These are phyloP conservation scores for Aschersonia sp. DNA, from an alignment of 2,329 filamentous ascomycete species.

Conservation along the genomic window DNA sequence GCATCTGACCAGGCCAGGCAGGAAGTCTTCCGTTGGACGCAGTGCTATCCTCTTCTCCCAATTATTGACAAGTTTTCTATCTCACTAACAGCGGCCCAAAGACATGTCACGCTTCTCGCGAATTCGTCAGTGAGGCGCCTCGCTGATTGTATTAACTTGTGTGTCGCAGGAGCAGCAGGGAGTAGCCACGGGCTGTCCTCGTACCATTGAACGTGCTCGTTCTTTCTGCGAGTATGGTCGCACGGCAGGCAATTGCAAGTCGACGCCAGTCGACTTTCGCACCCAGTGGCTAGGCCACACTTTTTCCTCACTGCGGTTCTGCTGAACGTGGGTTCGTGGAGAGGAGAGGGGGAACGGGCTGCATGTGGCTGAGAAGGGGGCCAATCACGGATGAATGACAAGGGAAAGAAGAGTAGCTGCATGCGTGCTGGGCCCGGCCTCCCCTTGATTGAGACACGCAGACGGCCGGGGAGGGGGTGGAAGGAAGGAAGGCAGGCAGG, in stretches of 20 bases:
- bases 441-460: too few species aligned
- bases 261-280: not conserved
- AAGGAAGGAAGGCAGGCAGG: too few species aligned
- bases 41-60: too few species aligned
- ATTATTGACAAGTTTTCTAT: not conserved
- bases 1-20: not conserved
- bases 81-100: not conserved
- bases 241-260: not conserved
- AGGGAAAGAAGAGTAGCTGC: too few species aligned
- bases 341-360: slow-evolving; percentile 20
- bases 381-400: not conserved
- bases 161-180: not conserved
- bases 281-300: slow-evolving; percentile 8
- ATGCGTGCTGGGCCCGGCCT: too few species aligned
- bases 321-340: slow-evolving; percentile 32
- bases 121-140: not conserved
- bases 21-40: not conserved
- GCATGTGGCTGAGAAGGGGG: not conserved
- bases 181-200: not conserved
- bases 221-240: not conserved
- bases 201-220: not conserved
- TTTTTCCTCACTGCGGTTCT: slow-evolving; percentile 38
- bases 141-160: not conserved
- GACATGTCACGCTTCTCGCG: not conserved
- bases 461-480: too few species aligned